phyloP scores from a whole-genome alignment of 352 stramenopile genomes.

The Globisporangium emineosum region DNA sequence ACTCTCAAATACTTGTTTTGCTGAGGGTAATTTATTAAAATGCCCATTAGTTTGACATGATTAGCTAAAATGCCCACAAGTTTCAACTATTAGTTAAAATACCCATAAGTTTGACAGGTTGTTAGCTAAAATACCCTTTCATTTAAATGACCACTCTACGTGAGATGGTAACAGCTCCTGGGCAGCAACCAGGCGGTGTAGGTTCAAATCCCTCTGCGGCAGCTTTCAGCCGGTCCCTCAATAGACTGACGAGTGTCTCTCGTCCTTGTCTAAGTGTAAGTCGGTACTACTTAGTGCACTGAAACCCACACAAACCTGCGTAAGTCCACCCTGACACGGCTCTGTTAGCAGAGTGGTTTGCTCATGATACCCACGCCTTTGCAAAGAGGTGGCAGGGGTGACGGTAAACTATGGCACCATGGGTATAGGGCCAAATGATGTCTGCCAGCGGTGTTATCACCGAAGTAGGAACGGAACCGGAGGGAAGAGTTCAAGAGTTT shows the following conservation, averaged over 20 bases:
- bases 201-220: background rate
- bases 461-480: too few relatives aligned
- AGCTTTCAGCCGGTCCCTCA: background rate
- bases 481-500: too few relatives aligned
- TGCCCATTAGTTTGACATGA: too few relatives aligned
- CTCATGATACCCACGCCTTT: slow-evolving; percentile 8
- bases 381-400: background rate
- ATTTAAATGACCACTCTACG: background rate
- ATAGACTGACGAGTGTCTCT: slow-evolving; percentile 1
- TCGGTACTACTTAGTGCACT: slow-evolving; percentile 1
- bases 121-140: background rate
- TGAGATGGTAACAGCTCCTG: background rate
- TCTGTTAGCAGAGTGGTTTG: slow-evolving; percentile 5
- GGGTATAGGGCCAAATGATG: too few relatives aligned
- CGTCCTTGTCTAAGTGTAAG: background rate
- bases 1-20: too few relatives aligned
- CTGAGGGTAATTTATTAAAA: too few relatives aligned
- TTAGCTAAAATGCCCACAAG: too few relatives aligned
- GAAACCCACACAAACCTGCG: slow-evolving; percentile 4
- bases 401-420: background rate
- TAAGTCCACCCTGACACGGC: background rate
- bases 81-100: too few relatives aligned
- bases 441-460: too few relatives aligned
- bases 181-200: background rate
- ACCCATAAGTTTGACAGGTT: too few relatives aligned